Evolutionary conservation across 23 red algal genomes (phyloP).

Genomic region (Chondrus crispus): DNA sequence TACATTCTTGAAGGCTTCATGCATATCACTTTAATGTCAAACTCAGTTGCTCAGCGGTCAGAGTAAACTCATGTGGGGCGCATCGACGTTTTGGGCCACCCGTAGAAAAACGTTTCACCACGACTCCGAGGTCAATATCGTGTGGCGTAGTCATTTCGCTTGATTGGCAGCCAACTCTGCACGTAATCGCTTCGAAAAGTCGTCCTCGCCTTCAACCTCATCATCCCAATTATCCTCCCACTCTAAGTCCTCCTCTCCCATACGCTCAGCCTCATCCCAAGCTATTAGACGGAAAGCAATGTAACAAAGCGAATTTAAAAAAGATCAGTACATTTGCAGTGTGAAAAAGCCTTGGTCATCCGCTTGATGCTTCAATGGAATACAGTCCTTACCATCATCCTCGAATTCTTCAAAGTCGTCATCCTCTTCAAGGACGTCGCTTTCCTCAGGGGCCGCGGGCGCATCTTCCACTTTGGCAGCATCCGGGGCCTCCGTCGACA

Average conservation of each 20-base stretch:
- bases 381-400: conserved; percentile 66
- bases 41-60: too few relatives aligned
- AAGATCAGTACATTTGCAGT: not conserved
- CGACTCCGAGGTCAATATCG: too few relatives aligned
- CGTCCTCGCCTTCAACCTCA: conserved; percentile 70
- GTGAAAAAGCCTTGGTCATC: not conserved
- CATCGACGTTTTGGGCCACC: too few relatives aligned
- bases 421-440: conserved; percentile 89
- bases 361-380: not conserved
- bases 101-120: too few relatives aligned
- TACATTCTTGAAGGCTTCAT: not conserved
- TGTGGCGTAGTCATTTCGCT: too few relatives aligned
- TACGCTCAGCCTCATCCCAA: conserved; percentile 13
- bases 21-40: too few relatives aligned
- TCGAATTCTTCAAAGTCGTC: conserved; percentile 96
- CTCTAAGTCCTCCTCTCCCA: conserved; percentile 28
- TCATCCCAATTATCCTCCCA: conserved; percentile 97
- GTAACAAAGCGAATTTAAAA: not conserved
- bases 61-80: too few relatives aligned
- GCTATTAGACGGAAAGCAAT: not conserved
- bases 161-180: conserved; percentile 43
- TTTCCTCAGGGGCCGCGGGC: not conserved
- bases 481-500: not conserved
- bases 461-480: not conserved
- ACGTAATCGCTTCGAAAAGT: conserved; percentile 71